Conservation (phyloP, 2,329 filamentous ascomycete genomes). For the Emergomyces pasteurianus region DNA sequence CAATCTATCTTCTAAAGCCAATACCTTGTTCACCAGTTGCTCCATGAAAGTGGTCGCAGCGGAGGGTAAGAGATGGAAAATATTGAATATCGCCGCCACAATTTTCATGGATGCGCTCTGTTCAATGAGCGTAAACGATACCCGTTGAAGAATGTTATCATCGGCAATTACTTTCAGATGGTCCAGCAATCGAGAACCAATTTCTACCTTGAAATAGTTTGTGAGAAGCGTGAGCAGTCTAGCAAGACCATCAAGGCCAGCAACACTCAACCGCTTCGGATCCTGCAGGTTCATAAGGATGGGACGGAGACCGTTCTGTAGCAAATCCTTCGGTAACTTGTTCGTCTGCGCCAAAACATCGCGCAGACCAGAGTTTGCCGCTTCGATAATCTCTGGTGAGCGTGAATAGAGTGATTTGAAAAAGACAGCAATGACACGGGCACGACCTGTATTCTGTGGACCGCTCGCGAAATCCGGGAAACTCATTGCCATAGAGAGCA, state of each 20-base stretch:
- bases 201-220: constrained; percentile 98
- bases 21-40: constrained; percentile 75
- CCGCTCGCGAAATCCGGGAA: constrained; percentile 83
- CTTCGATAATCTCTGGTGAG: constrained; percentile 81
- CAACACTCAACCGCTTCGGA: constrained; percentile 75
- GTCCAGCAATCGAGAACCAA: constrained; percentile 82
- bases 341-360: constrained; percentile 78
- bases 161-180: constrained; percentile 89
- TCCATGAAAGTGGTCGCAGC: constrained; percentile 88
- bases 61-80: constrained; percentile 88
- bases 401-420: constrained; percentile 96
- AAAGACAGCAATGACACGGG: constrained; percentile 79
- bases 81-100: constrained; percentile 86
- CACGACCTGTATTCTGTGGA: constrained; percentile 50
- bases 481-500: constrained; percentile 84
- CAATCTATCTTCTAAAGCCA: constrained; percentile 75
- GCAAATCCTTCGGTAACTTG: constrained; percentile 85
- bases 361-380: constrained; percentile 80
- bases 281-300: constrained; percentile 97
- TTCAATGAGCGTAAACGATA: constrained; percentile 90
- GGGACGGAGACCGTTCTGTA: constrained; percentile 85
- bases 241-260: constrained; percentile 82
- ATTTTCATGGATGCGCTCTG: constrained; percentile 89
- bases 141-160: constrained; percentile 64
- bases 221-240: constrained; percentile 82